Conservation (phyloP, 805 yeast species). For the Yamadazyma philogaea region DNA sequence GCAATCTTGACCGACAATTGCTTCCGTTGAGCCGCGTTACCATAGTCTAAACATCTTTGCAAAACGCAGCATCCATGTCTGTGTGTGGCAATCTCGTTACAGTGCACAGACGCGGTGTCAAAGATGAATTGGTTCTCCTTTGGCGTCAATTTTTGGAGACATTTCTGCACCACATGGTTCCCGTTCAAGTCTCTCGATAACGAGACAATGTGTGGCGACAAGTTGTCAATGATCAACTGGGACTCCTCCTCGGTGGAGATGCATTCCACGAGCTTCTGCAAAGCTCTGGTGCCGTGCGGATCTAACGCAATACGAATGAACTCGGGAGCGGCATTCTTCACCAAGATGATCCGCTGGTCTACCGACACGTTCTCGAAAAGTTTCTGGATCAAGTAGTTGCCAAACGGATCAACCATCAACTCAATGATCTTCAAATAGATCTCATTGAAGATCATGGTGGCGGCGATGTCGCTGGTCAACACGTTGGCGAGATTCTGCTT, state of each 20-base stretch:
- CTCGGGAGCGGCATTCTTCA: constrained; percentile 68
- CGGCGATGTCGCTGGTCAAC: constrained; percentile 44
- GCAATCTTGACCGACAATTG: constrained; percentile 68
- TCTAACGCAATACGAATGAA: constrained; percentile 80
- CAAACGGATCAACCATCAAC: constrained; percentile 93
- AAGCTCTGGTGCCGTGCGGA: constrained; percentile 94
- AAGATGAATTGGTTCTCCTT: constrained; percentile 83
- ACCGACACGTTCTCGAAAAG: constrained; percentile 70
- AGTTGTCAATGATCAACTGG: constrained; percentile 53
- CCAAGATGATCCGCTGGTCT: constrained; percentile 67
- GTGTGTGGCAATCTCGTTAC: constrained; percentile 85
- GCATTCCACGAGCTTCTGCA: constrained; percentile 88
- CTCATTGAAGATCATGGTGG: constrained; percentile 76
- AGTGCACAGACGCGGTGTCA: constrained; percentile 73
- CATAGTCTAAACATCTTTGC: constrained; percentile 92
- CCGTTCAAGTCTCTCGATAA: constrained; percentile 90
- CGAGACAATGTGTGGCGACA: constrained; percentile 69
- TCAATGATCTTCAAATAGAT: constrained; percentile 75
- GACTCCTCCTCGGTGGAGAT: constrained; percentile 71
- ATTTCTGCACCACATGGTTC: constrained; percentile 93
- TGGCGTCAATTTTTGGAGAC: constrained; percentile 67
- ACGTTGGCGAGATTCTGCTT: constrained; percentile 9
- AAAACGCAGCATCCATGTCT: constrained; percentile 97
- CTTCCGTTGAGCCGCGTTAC: constrained; percentile 64
- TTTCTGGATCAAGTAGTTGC: constrained; percentile 93